Evolutionary conservation across 2,329 filamentous ascomycete species (phyloP).

Genomic region (Rutstroemia sydowiana): DNA sequence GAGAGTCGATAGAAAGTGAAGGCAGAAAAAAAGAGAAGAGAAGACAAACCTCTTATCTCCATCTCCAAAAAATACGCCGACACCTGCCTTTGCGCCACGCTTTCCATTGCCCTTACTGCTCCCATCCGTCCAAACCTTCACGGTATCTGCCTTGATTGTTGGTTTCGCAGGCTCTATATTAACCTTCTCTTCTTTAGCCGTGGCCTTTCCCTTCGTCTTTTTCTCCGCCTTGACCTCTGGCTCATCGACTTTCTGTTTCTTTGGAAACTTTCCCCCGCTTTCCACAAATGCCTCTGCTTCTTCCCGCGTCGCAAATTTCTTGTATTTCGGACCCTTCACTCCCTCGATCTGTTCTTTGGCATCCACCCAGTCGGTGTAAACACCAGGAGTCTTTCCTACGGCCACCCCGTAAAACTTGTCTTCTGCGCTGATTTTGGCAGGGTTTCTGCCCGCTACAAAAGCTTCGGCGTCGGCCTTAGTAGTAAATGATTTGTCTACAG

Average conservation of each 20-base stretch:
- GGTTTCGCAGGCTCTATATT: conserved; percentile 9
- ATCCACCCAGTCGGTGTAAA: conserved; percentile 59
- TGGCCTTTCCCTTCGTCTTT: conserved; percentile 9
- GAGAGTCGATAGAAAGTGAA: neutral
- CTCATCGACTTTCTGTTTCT: conserved; percentile 20
- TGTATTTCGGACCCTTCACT: conserved; percentile 62
- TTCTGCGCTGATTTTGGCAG: conserved; percentile 23
- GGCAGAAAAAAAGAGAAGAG: neutral
- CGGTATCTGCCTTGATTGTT: conserved; percentile 23
- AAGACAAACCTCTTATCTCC: conserved; percentile 44
- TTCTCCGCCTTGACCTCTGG: conserved; percentile 18
- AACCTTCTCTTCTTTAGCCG: neutral
- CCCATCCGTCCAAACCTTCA: conserved; percentile 55
- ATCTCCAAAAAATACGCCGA: conserved; percentile 57
- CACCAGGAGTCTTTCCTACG: conserved; percentile 48
- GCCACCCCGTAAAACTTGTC: conserved; percentile 55
- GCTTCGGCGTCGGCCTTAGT: conserved; percentile 68
- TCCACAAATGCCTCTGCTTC: conserved; percentile 76
- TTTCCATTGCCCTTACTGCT: conserved; percentile 53
- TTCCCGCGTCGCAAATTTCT: conserved; percentile 57
- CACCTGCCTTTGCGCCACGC: conserved; percentile 46
- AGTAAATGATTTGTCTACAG: conserved; percentile 70
- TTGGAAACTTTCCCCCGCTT: conserved; percentile 29
- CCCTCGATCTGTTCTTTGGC: conserved; percentile 68
- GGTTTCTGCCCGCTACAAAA: conserved; percentile 58